Percentiles rank a stretch among this genome's conserved stretches.
Evolutionary conservation across 768 basidiomycete species (phyloP).

Genomic region (Neoboletus brunneissimus): DNA sequence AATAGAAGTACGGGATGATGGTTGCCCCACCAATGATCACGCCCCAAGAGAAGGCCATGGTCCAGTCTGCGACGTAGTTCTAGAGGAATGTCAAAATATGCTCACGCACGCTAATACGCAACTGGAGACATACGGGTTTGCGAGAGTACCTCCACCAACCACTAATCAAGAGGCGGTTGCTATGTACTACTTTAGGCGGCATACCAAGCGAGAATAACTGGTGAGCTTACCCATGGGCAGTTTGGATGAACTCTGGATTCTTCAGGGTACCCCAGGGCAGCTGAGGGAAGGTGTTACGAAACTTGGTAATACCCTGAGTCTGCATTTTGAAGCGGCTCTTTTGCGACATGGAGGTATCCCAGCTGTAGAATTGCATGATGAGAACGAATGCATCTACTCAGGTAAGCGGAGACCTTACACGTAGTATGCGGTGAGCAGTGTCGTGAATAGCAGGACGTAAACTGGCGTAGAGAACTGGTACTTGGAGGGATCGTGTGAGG

Average conservation of each 20-base stretch:
- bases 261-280: conserved; percentile 77
- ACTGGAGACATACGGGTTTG: conserved; percentile 71
- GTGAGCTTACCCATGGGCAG: conserved; percentile 74
- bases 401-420: conserved; percentile 48
- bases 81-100: conserved; percentile 24
- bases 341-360: conserved; percentile 94
- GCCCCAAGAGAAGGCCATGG: conserved; percentile 83
- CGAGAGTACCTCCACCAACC: conserved; percentile 95
- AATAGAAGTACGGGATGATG: conserved; percentile 94
- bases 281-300: conserved; percentile 93
- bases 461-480: conserved; percentile 82
- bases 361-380: conserved; percentile 45
- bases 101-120: background rate
- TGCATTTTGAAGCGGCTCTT: conserved; percentile 99
- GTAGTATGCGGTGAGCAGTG: conserved; percentile 81
- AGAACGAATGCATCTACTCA: background rate
- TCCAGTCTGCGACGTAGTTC: conserved; percentile 96
- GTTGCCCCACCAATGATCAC: conserved; percentile 70
- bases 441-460: conserved; percentile 70
- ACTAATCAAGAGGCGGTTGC: conserved; percentile 85
- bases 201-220: background rate
- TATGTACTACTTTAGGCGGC: conserved; percentile 27
- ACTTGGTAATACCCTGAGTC: conserved; percentile 79
- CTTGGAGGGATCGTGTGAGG: conserved; percentile 82
- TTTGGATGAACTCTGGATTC: conserved; percentile 91